A percentile compares a stretch with the other conserved stretches of the same genome.
Evolutionary conservation across 2,329 filamentous ascomycete genomes (phyloP).

Genomic region (Fusarium torulosum): DNA sequence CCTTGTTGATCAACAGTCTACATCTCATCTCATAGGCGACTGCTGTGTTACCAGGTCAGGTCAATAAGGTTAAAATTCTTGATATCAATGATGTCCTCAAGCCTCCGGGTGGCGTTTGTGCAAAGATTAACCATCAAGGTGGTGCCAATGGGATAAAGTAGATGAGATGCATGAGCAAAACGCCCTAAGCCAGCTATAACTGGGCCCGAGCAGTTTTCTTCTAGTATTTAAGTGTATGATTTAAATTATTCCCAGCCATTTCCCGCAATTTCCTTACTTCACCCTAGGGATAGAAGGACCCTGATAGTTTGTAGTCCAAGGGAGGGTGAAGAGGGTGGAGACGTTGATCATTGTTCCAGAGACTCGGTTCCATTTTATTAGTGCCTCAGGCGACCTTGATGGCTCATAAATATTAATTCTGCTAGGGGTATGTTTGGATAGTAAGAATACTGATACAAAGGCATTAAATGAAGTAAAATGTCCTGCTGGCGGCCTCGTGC

Average conservation of each 20-base stretch:
- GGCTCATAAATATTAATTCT: background rate
- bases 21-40: background rate
- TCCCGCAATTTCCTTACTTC: background rate
- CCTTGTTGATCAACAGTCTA: background rate
- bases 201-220: background rate
- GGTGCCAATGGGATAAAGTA: background rate
- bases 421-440: too few relatives aligned
- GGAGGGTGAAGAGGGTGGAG: slow-evolving; percentile 7
- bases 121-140: slow-evolving; percentile 31
- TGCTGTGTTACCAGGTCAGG: background rate
- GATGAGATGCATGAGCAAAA: background rate
- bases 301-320: slow-evolving; percentile 19
- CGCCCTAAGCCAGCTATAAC: background rate
- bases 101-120: background rate
- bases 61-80: background rate
- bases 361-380: background rate
- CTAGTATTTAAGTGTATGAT: background rate
- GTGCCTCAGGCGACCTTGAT: slow-evolving; percentile 25
- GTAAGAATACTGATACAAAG: too few relatives aligned
- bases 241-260: background rate
- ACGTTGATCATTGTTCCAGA: background rate
- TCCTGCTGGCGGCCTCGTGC: background rate
- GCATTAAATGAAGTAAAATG: too few relatives aligned
- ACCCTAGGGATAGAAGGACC: slow-evolving; percentile 8
- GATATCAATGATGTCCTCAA: background rate